phyloP scores from a whole-genome alignment of 345 rosid species.

The Pelargonium nanum region DNA sequence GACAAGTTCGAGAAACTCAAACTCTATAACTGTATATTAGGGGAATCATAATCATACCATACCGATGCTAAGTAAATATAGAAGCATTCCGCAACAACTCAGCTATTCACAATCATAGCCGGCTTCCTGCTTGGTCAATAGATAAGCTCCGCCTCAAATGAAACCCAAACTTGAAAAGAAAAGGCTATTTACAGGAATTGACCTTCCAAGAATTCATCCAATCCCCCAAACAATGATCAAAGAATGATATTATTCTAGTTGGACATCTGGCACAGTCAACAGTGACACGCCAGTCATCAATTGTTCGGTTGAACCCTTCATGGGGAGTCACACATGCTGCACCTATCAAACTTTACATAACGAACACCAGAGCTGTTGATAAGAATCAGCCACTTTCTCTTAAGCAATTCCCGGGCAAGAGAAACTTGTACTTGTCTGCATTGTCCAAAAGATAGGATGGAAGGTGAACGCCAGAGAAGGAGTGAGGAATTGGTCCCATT shows the following conservation, averaged over 20 bases:
- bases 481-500: constrained; percentile 61
- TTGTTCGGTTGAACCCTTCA: constrained; percentile 1
- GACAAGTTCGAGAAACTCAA: constrained; percentile 12
- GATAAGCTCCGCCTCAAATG: neutral
- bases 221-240: too few species aligned
- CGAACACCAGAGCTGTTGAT: neutral
- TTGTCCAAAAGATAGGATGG: constrained; percentile 52
- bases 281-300: too few species aligned
- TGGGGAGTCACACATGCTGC: constrained; percentile 7
- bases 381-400: constrained; percentile 41
- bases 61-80: neutral
- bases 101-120: neutral
- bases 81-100: neutral
- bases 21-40: constrained; percentile 1
- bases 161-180: neutral
- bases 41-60: constrained; percentile 1
- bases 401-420: constrained; percentile 50
- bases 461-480: constrained; percentile 53
- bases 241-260: neutral
- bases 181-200: neutral
- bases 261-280: too few species aligned
- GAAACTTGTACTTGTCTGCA: constrained; percentile 43
- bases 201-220: neutral
- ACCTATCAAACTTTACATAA: neutral
- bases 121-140: neutral